Evolutionary conservation across 2,329 filamentous ascomycete species (phyloP), one percentile per base, ranked within the genome.

Genomic region (Paecilomyces fulvus): DNA sequence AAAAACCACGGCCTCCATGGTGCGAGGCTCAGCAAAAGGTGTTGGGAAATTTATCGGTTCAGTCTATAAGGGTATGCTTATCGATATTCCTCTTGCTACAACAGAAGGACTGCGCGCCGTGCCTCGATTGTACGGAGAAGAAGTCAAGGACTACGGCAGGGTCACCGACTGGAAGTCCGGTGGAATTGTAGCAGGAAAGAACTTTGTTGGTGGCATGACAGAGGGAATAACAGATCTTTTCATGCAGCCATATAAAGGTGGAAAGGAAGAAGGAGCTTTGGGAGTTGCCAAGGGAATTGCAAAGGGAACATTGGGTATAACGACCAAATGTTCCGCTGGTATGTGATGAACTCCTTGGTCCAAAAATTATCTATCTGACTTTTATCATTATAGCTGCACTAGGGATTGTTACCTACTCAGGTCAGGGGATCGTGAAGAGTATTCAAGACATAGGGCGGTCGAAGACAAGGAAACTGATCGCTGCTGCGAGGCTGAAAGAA

Each of bases 121-220:
- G 2, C 72, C 72, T 0, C 65, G 57, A 12, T 52, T 73, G 1
- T 73, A 71, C 52, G 70, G 71, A 9, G 70, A 73, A 25, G 63
- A 66, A 25, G 64, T 69, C 3, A 63, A 65, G 30, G 64, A 69
- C 1, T 66, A 73, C 37, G 70, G 67, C 0, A 61, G 63, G 6
- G 65, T 74, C 1, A 69, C 64, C 6, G 68, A 67, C 37, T 67
- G 64, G 62, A 66, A 66, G 31, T 69, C 64, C 20, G 72, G 71
- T 0, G 64, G 66, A 0, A 55, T 59, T 1, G 65, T 73, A 2
- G 72, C 65, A 1, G 67, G 67, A 6, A 72, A 68, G 62, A 65
- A 63, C 7, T 70, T 71, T 30, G 64, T 64, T 3, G 58, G 64
- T 12, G 71, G 70, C 1, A 63, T 74, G 49, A 62, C 58, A 3